Evolutionary conservation across 441 rosid genomes (phyloP).

Genomic region (Adansonia grandidieri): DNA sequence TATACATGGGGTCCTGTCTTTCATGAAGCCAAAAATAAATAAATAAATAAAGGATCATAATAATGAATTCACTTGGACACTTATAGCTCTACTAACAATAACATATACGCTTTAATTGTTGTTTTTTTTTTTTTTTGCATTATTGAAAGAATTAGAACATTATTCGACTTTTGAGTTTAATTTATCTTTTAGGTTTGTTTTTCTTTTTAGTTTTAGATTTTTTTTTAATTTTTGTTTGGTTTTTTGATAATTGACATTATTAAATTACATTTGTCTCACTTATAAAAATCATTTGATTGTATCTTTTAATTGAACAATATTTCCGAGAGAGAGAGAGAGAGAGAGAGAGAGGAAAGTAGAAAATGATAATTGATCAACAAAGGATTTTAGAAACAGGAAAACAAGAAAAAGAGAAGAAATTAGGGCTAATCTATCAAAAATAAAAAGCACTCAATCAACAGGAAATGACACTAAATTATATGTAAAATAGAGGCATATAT

Average conservation of each 20-base stretch:
- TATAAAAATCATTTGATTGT: not conserved
- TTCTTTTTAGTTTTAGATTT: too few species aligned
- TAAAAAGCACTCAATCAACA: not conserved
- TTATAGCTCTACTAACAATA: not conserved
- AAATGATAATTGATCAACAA: not conserved
- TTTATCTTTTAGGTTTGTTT: not conserved
- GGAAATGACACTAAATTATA: not conserved
- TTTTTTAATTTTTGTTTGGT: not conserved
- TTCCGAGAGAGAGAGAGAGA: too few species aligned
- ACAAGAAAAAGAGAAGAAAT: not conserved
- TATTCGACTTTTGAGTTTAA: not conserved
- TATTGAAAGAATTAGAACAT: not conserved
- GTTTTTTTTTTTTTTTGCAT: not conserved
- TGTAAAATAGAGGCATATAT: not conserved
- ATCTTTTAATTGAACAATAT: too few species aligned
- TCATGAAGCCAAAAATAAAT: not conserved
- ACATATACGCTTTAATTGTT: not conserved
- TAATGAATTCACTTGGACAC: slow-evolving; percentile 42
- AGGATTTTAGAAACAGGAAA: not conserved
- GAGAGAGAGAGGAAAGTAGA: not conserved
- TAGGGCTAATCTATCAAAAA: not conserved
- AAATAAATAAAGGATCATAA: slow-evolving; percentile 28
- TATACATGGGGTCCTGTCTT: slow-evolving; percentile 17
- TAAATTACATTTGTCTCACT: not conserved
- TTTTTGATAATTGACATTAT: not conserved